Conservation (phyloP, 345 rosid genomes). For the Eucalyptus cloeziana region DNA sequence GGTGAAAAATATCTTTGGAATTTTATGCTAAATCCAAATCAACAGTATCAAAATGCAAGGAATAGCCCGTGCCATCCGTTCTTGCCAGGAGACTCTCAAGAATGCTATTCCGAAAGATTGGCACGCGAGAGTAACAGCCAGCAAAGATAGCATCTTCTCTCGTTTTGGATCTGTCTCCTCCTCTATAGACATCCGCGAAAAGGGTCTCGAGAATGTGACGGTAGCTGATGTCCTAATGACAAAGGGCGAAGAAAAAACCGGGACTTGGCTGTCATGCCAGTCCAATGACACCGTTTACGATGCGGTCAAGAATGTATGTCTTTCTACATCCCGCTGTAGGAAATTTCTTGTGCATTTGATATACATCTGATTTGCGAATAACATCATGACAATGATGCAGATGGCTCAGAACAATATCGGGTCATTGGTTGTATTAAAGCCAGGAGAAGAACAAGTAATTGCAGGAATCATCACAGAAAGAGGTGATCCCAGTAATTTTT, state of each 20-base stretch:
- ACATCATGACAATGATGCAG: conserved; percentile 16
- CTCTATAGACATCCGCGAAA: conserved; percentile 24
- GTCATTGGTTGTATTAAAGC: conserved; percentile 77
- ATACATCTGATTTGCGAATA: not conserved
- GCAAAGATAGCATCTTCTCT: conserved; percentile 4
- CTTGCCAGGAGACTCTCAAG: conserved; percentile 23
- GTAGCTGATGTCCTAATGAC: conserved; percentile 66
- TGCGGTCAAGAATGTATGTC: conserved; percentile 62
- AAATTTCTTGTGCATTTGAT: not conserved
- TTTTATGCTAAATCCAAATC: not conserved
- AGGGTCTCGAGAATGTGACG: conserved; percentile 64
- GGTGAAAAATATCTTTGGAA: not conserved
- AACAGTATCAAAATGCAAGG: conserved; percentile 21
- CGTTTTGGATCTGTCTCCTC: conserved; percentile 16
- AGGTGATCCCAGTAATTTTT: conserved; percentile 22
- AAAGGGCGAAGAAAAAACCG: conserved; percentile 38
- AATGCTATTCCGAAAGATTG: conserved; percentile 14
- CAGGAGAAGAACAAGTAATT: conserved; percentile 49
- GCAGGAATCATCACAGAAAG: conserved; percentile 93
- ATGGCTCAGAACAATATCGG: conserved; percentile 86
- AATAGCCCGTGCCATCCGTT: conserved; percentile 15
- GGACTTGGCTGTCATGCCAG: conserved; percentile 62
- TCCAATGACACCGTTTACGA: conserved; percentile 55
- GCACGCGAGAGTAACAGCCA: not conserved
- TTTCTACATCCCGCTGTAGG: not conserved